Evolutionary conservation across 306 rosid species (phyloP).

Genomic region (Astragalus membranaceus): DNA sequence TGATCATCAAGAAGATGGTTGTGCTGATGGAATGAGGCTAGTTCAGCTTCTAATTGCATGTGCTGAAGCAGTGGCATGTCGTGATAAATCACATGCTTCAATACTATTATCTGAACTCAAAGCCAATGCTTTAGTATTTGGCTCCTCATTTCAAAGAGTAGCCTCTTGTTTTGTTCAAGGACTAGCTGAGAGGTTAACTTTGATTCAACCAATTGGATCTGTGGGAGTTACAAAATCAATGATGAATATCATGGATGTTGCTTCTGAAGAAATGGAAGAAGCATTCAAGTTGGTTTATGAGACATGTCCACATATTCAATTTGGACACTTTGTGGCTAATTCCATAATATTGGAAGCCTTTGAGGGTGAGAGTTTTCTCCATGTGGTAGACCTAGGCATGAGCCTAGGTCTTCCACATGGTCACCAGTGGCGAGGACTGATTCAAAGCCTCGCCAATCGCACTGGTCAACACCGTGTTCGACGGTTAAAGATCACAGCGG

Average conservation of each 20-base stretch:
- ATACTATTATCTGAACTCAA: constrained; percentile 52
- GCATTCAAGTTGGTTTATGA: constrained; percentile 67
- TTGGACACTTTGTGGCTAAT: constrained; percentile 80
- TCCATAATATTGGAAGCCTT: constrained; percentile 85
- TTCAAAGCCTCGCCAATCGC: constrained; percentile 40
- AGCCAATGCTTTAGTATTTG: constrained; percentile 63
- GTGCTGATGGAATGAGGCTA: constrained; percentile 78
- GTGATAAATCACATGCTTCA: constrained; percentile 67
- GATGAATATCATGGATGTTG: constrained; percentile 43
- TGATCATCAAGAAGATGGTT: constrained; percentile 20
- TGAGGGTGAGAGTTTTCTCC: constrained; percentile 82
- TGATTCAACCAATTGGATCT: constrained; percentile 49
- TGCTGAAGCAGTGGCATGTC: constrained; percentile 92
- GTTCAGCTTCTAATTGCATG: constrained; percentile 80
- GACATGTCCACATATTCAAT: constrained; percentile 71
- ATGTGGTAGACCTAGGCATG: constrained; percentile 81
- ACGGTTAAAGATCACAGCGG: constrained; percentile 46
- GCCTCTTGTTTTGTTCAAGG: constrained; percentile 89
- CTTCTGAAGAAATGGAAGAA: constrained; percentile 58
- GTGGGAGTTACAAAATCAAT: constrained; percentile 25
- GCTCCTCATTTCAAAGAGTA: constrained; percentile 78
- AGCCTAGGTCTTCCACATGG: constrained; percentile 62
- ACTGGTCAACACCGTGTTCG: constrained; percentile 13
- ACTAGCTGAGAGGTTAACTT: constrained; percentile 45
- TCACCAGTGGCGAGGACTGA: constrained; percentile 66